phyloP scores from a whole-genome alignment of 2,329 filamentous ascomycete species.

The Neoascochyta sp. region DNA sequence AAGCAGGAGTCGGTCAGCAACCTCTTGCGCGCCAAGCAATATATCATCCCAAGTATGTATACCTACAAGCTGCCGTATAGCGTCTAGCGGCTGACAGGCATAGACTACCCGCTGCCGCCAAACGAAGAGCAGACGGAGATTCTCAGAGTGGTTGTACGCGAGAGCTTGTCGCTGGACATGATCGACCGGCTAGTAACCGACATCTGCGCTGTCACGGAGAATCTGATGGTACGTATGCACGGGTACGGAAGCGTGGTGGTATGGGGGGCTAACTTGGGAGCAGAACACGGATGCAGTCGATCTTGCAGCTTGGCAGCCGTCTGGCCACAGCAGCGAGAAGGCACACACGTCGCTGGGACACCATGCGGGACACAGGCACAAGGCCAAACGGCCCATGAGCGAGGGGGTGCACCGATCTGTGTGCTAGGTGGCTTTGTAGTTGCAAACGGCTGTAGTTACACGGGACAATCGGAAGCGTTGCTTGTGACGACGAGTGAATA shows the following conservation, averaged over 20 bases:
- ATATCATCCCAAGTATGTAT: conserved; percentile 62
- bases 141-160: conserved; percentile 62
- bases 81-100: conserved; percentile 9
- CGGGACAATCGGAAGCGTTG: too few relatives aligned
- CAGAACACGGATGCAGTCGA: conserved; percentile 49
- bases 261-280: conserved; percentile 1
- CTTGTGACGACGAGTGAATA: too few relatives aligned
- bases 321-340: conserved; percentile 42
- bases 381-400: conserved; percentile 45
- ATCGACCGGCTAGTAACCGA: conserved; percentile 61
- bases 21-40: conserved; percentile 62
- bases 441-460: too few relatives aligned
- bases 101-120: conserved; percentile 63
- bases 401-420: conserved; percentile 49
- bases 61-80: conserved; percentile 1
- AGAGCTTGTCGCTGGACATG: conserved; percentile 66
- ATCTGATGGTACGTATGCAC: conserved; percentile 45
- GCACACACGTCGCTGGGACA: conserved; percentile 28
- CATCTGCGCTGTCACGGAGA: conserved; percentile 59
- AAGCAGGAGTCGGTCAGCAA: conserved; percentile 63
- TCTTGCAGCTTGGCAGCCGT: conserved; percentile 48
- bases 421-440: conserved; percentile 38
- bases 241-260: neutral
- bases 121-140: conserved; percentile 61
- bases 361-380: conserved; percentile 44